Evolutionary conservation across 495 filamentous ascomycete genomes (phyloP), one percentile per base, ranked within the genome.

Genomic region (Penicillium ucsense): DNA sequence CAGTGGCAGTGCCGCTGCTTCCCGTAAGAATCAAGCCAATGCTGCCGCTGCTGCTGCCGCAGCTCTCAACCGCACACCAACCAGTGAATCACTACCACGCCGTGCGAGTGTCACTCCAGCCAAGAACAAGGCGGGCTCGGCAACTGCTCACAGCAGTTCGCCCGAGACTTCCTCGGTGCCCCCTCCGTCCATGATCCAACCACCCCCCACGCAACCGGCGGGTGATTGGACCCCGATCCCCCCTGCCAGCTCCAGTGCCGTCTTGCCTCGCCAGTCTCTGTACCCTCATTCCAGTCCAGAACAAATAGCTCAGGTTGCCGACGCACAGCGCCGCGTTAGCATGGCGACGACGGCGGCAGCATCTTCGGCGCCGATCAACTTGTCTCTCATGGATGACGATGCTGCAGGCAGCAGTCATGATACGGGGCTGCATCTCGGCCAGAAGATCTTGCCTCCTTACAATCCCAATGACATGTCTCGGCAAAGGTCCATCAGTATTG

Each of bases 381-480:
- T 92, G 6, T 88, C 84, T 0, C 72, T 90, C 6, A 75, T 83
- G 27, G 87, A 90, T 59, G 87, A 89, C 33, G 85, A 92, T 50
- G 65, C 66, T 20, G 20, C 20, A 20, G 20, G 20, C 40, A 51
- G 51, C 37, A 54, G 50, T 36, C 47, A 49, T n/a, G 50, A 56
- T 41, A 31, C 52, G 3, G 47, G 54, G 35, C 59, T 51, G 35
- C 60, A 51, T n/a, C 46, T 52, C 9, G 62, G 52, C 38, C 58
- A 56, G 41, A 61, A 56, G 47, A 53, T 53, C 32, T 42, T 57
- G 42, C 40, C 54, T 4, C 52, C 62, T 4, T 67, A 60, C 20
- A 20, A 20, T 39, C 34, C 54, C 9, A 59, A 54, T 39, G 64
- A 71, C 27, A 31, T 65, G 3, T 49, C 59, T 10, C 62, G 56